A percentile compares a stretch with the other conserved stretches of the same genome.
These are phyloP conservation scores for Durotheca rogersii DNA, from an alignment of 495 filamentous ascomycete genomes.

Conservation along the genomic window DNA sequence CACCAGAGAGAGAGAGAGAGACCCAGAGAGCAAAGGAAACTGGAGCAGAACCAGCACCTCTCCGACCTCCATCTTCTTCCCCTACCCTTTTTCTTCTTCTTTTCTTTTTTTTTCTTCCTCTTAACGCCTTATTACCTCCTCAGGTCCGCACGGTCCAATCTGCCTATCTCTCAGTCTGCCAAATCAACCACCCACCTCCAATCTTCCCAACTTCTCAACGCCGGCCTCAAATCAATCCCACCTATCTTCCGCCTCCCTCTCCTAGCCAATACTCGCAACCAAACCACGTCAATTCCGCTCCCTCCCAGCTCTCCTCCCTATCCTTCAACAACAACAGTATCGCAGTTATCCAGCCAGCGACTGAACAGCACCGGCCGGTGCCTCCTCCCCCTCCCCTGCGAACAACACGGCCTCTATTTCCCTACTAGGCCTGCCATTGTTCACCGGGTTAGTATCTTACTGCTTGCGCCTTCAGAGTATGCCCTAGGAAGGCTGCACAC, in stretches of 20 bases:
- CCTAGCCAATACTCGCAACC: not conserved
- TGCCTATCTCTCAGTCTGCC: conserved; percentile 17
- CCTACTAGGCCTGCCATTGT: not conserved
- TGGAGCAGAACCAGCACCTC: not conserved
- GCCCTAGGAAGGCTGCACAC: conserved; percentile 17
- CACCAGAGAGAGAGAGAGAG: not conserved
- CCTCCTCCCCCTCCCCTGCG: not conserved
- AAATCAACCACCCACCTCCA: conserved; percentile 11
- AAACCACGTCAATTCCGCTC: not conserved
- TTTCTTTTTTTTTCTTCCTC: not conserved
- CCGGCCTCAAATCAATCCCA: not conserved
- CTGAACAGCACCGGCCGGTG: not conserved
- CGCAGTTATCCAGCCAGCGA: not conserved
- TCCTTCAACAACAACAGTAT: not conserved
- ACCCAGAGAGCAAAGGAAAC: not conserved
- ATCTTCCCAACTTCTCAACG: conserved; percentile 9
- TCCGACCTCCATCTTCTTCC: not conserved
- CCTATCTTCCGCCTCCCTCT: not conserved
- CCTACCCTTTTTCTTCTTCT: not conserved
- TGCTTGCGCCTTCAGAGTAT: conserved; percentile 14
- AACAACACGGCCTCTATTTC: not conserved
- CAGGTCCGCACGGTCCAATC: conserved; percentile 20
- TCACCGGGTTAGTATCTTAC: not conserved
- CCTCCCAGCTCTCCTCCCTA: not conserved
- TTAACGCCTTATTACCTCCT: too few relatives aligned